A percentile compares a stretch with the other conserved stretches of the same genome.
These are phyloP conservation scores for Metschnikowia continentalis DNA, from an alignment of 805 yeast species.

Conservation along the genomic window DNA sequence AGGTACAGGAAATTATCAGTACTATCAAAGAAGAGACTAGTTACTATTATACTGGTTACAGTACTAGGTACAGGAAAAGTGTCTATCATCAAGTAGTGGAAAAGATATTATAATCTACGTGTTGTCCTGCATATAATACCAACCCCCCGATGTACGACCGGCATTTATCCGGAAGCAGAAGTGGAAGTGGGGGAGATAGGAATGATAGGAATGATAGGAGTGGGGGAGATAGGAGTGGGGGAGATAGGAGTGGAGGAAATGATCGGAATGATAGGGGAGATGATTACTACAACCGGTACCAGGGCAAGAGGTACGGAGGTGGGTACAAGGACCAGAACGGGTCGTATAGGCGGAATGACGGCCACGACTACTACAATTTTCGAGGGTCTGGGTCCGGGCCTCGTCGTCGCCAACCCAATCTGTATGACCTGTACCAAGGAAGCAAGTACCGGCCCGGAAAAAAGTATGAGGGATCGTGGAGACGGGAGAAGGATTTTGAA, in stretches of 20 bases:
- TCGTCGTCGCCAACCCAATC: slow-evolving; percentile 4
- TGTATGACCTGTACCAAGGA: slow-evolving; percentile 14
- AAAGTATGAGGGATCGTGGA: background rate
- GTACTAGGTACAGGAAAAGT: background rate
- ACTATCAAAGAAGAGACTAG: too few relatives aligned
- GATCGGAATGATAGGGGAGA: background rate
- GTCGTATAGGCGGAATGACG: slow-evolving; percentile 7
- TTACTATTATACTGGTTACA: background rate
- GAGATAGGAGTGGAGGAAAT: background rate
- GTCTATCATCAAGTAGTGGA: too few relatives aligned
- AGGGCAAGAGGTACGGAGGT: slow-evolving; percentile 7
- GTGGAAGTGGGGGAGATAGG: background rate
- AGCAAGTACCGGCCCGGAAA: slow-evolving; percentile 12
- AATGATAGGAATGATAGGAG: slow-evolving; percentile 8
- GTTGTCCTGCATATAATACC: too few relatives aligned
- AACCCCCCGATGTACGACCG: background rate
- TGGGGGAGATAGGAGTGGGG: background rate
- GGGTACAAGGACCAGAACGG: background rate
- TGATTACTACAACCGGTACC: slow-evolving; percentile 6
- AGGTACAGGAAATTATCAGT: too few relatives aligned
- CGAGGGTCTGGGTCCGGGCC: slow-evolving; percentile 3
- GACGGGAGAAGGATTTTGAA: slow-evolving; percentile 2
- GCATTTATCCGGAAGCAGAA: background rate
- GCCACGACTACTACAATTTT: slow-evolving; percentile 13
- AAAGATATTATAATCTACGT: too few relatives aligned